Percentiles rank a stretch among this genome's conserved stretches.
Conservation (phyloP, 495 filamentous ascomycete genomes). For the Aspergillus carlsbadensis region DNA sequence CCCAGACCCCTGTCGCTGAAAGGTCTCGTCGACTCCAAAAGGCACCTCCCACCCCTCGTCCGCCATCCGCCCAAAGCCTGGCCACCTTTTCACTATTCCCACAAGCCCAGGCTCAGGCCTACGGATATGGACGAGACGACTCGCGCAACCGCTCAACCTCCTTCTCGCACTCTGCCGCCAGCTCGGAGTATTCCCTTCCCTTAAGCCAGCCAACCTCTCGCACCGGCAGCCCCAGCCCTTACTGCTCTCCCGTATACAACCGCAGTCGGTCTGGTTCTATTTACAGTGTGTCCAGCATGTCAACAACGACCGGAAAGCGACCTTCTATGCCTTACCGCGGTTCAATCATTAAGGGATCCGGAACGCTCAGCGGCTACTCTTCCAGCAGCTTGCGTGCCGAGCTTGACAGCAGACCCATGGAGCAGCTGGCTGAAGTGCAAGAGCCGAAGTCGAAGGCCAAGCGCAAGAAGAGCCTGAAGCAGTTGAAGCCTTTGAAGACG, state of each 20-base stretch:
- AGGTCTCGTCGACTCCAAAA: constrained; percentile 23
- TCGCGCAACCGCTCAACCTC: constrained; percentile 20
- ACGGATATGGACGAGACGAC: constrained; percentile 19
- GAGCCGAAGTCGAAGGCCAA: constrained; percentile 13
- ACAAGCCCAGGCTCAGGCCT: constrained; percentile 3
- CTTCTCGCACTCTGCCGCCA: constrained; percentile 21
- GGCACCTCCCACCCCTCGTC: constrained; percentile 18
- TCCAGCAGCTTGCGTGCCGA: constrained; percentile 58
- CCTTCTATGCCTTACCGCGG: constrained; percentile 28
- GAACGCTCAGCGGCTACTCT: constrained; percentile 72
- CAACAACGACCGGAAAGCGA: constrained; percentile 14
- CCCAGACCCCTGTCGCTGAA: constrained; percentile 29
- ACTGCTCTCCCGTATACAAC: constrained; percentile 20
- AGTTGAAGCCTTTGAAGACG: constrained; percentile 4
- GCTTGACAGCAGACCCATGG: constrained; percentile 54
- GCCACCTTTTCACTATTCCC: constrained; percentile 26
- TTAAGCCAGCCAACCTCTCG: constrained; percentile 28
- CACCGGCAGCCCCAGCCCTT: constrained; percentile 19
- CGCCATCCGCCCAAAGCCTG: constrained; percentile 31
- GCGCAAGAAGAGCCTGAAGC: constrained; percentile 24
- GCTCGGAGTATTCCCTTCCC: constrained; percentile 16
- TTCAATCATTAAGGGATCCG: constrained; percentile 42
- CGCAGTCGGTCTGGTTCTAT: constrained; percentile 24
- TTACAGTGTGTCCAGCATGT: constrained; percentile 28
- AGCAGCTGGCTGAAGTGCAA: neutral